Conservation (phyloP, 768 basidiomycete species). For the Auriscalpium orientale region DNA sequence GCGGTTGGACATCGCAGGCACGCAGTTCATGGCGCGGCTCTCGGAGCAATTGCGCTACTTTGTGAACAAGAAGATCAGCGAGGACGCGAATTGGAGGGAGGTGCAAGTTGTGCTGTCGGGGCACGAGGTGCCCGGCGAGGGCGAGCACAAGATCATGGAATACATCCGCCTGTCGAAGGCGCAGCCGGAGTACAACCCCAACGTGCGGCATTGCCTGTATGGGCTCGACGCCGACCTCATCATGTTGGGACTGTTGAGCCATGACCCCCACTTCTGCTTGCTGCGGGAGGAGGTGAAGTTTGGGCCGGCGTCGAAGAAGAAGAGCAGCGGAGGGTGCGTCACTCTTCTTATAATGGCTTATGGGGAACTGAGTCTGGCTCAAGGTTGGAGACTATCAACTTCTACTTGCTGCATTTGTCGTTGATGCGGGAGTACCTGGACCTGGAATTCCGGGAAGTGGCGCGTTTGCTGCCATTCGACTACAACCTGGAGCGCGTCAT, state of each 20-base stretch:
- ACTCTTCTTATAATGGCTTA: background rate
- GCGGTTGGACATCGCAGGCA: slow-evolving; percentile 42
- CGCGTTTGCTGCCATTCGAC: slow-evolving; percentile 58
- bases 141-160: slow-evolving; percentile 99
- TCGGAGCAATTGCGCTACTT: slow-evolving; percentile 93
- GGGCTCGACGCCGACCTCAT: slow-evolving; percentile 97
- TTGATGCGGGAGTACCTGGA: slow-evolving; percentile 96
- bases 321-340: slow-evolving; percentile 47
- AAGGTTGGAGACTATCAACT: slow-evolving; percentile 73
- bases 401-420: slow-evolving; percentile 91
- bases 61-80: slow-evolving; percentile 94
- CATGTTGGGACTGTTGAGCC: slow-evolving; percentile 94
- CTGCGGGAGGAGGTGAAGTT: slow-evolving; percentile 98
- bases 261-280: slow-evolving; percentile 98
- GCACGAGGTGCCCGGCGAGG: slow-evolving; percentile 97
- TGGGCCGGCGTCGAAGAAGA: slow-evolving; percentile 72
- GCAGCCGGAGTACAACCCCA: slow-evolving; percentile 93
- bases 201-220: slow-evolving; percentile 95
- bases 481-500: slow-evolving; percentile 93
- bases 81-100: slow-evolving; percentile 92
- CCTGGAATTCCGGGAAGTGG: slow-evolving; percentile 81
- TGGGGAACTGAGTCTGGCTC: background rate
- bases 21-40: slow-evolving; percentile 91
- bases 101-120: slow-evolving; percentile 92
- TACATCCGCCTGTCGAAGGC: slow-evolving; percentile 93